A percentile compares a stretch with the other conserved stretches of the same genome.
Evolutionary conservation across 306 rosid genomes (phyloP).

Genomic region (Sesbania bispinosa): DNA sequence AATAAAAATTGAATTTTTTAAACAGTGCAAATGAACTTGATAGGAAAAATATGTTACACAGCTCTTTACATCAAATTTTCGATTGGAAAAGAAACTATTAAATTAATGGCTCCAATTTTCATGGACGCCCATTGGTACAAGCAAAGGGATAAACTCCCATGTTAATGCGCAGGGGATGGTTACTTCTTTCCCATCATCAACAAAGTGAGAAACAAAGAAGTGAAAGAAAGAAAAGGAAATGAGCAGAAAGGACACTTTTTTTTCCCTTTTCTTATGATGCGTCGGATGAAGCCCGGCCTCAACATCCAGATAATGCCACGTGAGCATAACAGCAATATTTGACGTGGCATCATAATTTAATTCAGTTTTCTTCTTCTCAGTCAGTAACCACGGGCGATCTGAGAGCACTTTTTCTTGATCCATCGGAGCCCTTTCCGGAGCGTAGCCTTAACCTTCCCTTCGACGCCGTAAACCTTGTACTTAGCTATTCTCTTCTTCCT

Average conservation of each 20-base stretch:
- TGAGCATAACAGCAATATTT: no score
- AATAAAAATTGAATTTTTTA: no score
- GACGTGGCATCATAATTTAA: background rate
- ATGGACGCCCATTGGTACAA: background rate
- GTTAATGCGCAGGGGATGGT: no score
- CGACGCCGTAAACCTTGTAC: constrained; percentile 57
- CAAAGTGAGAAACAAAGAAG: background rate
- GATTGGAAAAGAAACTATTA: background rate
- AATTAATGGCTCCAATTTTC: background rate
- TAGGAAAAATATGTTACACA: background rate
- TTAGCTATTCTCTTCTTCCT: constrained; percentile 62
- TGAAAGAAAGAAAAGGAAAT: background rate
- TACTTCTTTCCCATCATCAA: background rate
- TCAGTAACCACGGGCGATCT: constrained; percentile 43
- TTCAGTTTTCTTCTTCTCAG: no score
- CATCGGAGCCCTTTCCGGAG: constrained; percentile 54
- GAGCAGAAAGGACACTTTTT: background rate
- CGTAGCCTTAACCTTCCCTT: constrained; percentile 62
- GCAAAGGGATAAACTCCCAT: background rate
- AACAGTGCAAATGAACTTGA: no score
- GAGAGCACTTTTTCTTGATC: constrained; percentile 66
- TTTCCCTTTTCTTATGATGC: background rate
- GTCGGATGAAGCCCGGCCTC: background rate
- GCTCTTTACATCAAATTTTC: background rate
- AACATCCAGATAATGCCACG: background rate